Conservation (phyloP, 2,329 filamentous ascomycete genomes). For the Aspergillus intermedius region DNA sequence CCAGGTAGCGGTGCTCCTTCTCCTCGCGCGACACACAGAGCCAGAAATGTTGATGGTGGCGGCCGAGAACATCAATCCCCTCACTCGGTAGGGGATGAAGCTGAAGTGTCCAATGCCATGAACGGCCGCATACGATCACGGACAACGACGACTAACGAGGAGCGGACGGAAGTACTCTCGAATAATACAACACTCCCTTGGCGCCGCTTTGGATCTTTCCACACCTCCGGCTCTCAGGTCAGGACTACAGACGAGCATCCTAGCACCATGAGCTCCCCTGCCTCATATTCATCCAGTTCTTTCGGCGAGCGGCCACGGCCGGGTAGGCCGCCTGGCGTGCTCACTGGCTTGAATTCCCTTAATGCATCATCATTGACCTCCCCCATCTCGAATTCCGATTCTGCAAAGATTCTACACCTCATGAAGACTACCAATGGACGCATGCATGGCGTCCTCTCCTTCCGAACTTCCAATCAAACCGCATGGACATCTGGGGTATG, state of each 20-base stretch:
- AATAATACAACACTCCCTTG: constrained; percentile 24
- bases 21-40: constrained; percentile 30
- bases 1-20: constrained; percentile 28
- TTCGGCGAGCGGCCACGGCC: constrained; percentile 26
- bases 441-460: constrained; percentile 49
- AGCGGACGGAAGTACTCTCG: constrained; percentile 32
- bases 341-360: background rate
- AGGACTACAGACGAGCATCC: constrained; percentile 35
- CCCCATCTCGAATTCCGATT: constrained; percentile 38
- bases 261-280: constrained; percentile 44
- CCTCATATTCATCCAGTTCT: constrained; percentile 38
- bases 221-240: constrained; percentile 27
- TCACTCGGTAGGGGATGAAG: constrained; percentile 27
- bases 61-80: constrained; percentile 26
- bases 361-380: constrained; percentile 5
- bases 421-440: constrained; percentile 48
- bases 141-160: constrained; percentile 38
- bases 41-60: constrained; percentile 28
- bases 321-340: constrained; percentile 19
- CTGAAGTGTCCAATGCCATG: constrained; percentile 22
- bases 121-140: constrained; percentile 31
- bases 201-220: constrained; percentile 36
- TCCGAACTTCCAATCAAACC: constrained; percentile 36
- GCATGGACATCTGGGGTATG: constrained; percentile 47
- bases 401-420: constrained; percentile 43